Conservation (phyloP, 2,329 filamentous ascomycete species). For the Orbilia blumenaviensis region DNA sequence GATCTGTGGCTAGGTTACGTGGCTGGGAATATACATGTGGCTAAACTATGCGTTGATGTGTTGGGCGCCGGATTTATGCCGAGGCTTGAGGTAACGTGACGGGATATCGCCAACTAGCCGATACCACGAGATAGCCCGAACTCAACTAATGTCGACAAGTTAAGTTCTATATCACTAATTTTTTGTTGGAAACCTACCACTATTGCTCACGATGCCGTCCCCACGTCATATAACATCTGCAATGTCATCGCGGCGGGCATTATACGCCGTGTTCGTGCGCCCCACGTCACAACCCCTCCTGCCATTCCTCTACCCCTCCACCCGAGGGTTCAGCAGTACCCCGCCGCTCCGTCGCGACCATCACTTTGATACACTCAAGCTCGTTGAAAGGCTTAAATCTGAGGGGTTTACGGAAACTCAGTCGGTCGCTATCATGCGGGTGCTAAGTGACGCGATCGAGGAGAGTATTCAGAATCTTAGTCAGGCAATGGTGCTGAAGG, state of each 20-base stretch:
- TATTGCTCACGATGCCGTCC: conserved; percentile 4
- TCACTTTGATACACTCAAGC: conserved; percentile 98
- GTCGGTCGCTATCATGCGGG: conserved; percentile 97
- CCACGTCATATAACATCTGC: neutral
- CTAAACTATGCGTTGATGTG: conserved; percentile 40
- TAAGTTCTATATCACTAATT: neutral
- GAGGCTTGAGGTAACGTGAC: conserved; percentile 15
- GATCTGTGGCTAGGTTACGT: neutral
- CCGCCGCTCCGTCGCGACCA: conserved; percentile 74
- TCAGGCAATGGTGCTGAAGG: conserved; percentile 94
- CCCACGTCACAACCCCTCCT: conserved; percentile 7
- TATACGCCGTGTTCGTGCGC: conserved; percentile 24
- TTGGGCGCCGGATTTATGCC: conserved; percentile 21
- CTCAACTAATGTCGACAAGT: neutral
- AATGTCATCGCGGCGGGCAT: neutral
- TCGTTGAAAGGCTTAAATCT: conserved; percentile 85
- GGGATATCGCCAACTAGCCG: conserved; percentile 11
- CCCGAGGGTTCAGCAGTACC: conserved; percentile 72
- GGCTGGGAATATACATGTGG: neutral
- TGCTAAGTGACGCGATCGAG: conserved; percentile 94
- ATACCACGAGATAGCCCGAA: neutral
- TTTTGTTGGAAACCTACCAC: neutral
- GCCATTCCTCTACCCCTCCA: conserved; percentile 28
- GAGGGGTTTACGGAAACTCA: conserved; percentile 97
- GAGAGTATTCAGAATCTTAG: conserved; percentile 98